Conservation (phyloP, 2,329 filamentous ascomycete species). For the Pseudogymnoascus sp. region DNA sequence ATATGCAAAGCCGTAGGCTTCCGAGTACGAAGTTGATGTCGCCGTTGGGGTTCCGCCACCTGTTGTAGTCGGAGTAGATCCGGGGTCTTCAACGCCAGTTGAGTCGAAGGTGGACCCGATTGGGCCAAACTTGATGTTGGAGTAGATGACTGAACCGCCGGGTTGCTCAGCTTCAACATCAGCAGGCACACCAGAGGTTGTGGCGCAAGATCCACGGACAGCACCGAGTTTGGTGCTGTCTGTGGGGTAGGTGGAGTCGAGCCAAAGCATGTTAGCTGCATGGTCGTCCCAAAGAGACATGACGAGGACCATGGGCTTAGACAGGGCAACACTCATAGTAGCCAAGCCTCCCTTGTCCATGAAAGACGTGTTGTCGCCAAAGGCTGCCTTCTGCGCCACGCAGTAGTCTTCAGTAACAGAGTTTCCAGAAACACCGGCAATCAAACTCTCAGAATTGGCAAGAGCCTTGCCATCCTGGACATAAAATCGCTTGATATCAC, state of each 20-base stretch:
- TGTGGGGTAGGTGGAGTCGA: conserved; percentile 59
- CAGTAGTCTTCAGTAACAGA: conserved; percentile 53
- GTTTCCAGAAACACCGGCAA: conserved; percentile 41
- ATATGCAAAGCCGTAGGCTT: neutral
- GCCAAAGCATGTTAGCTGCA: conserved; percentile 64
- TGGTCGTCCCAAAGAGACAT: conserved; percentile 53
- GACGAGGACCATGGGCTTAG: conserved; percentile 56
- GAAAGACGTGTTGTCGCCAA: conserved; percentile 48
- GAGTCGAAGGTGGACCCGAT: conserved; percentile 26
- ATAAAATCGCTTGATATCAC: conserved; percentile 50
- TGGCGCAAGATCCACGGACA: conserved; percentile 48
- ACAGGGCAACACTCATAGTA: conserved; percentile 43
- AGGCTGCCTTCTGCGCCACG: conserved; percentile 45
- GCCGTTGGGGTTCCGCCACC: neutral
- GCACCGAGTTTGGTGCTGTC: conserved; percentile 39
- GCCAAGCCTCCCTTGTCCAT: conserved; percentile 47
- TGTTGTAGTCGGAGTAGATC: neutral
- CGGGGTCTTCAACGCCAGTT: neutral
- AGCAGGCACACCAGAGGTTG: conserved; percentile 44
- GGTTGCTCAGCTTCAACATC: conserved; percentile 41
- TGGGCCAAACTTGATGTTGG: conserved; percentile 29
- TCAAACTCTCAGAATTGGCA: conserved; percentile 40
- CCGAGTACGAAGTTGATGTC: neutral
- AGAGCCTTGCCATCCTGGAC: conserved; percentile 48
- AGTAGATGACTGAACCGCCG: conserved; percentile 36